Evolutionary conservation across 805 yeast species (phyloP).

Genomic region (Saccharomyces cerevisiae): DNA sequence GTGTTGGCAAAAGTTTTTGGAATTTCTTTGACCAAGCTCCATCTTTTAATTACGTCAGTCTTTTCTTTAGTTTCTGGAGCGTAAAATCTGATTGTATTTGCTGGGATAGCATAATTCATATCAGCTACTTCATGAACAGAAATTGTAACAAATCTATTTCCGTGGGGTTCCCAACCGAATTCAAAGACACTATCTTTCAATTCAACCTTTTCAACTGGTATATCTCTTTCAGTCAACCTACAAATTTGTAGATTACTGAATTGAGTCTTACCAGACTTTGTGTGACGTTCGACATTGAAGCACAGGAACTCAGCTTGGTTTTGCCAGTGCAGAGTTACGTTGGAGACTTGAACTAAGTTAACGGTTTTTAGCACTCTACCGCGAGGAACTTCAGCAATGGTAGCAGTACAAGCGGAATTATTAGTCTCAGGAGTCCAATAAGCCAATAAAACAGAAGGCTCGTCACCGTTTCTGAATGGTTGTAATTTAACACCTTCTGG

Average conservation of each 20-base stretch:
- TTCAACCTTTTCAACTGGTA: conserved; percentile 92
- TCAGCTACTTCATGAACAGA: conserved; percentile 45
- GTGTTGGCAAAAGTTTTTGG: conserved; percentile 62
- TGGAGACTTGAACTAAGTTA: conserved; percentile 89
- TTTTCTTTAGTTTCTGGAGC: conserved; percentile 60
- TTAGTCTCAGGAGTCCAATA: conserved; percentile 95
- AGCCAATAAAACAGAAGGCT: conserved; percentile 60
- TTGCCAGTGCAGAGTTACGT: conserved; percentile 92
- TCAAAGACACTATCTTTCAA: conserved; percentile 79
- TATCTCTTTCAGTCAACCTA: conserved; percentile 76
- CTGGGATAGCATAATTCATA: conserved; percentile 54
- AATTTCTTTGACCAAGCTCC: conserved; percentile 52
- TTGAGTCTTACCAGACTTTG: conserved; percentile 85
- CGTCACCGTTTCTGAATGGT: conserved; percentile 43
- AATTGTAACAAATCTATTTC: conserved; percentile 77
- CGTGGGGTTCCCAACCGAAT: conserved; percentile 93
- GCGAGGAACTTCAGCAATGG: conserved; percentile 79
- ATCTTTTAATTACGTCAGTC: conserved; percentile 38
- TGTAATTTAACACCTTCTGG: conserved; percentile 75
- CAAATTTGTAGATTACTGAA: conserved; percentile 90
- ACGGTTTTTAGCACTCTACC: conserved; percentile 80
- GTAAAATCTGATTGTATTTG: conserved; percentile 67
- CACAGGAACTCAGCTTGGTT: conserved; percentile 73
- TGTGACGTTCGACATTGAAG: conserved; percentile 93
- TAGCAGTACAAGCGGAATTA: conserved; percentile 92